These are phyloP conservation scores for Carnegiea gigantea DNA, from an alignment of 179 eudicot genomes.

Conservation along the genomic window DNA sequence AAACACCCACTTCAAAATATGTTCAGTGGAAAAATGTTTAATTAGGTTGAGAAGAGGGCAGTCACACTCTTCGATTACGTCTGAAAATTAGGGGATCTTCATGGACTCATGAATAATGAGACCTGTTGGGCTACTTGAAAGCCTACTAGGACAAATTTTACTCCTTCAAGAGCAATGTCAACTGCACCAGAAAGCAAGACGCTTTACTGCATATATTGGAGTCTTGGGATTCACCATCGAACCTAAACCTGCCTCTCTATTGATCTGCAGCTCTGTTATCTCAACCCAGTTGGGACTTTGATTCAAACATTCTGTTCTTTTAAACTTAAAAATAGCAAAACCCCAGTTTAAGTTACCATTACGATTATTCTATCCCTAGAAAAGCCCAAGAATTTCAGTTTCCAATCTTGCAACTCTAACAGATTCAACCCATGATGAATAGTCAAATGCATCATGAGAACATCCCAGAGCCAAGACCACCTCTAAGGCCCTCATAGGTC, in stretches of 20 bases:
- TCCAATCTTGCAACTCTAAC: not conserved
- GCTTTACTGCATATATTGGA: not conserved
- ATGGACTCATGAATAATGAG: not conserved
- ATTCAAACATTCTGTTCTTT: not conserved
- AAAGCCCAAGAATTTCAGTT: not conserved
- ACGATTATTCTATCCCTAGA: not conserved
- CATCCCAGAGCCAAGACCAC: not conserved
- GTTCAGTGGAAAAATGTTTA: not conserved
- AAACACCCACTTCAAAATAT: not conserved
- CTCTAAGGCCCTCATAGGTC: not conserved
- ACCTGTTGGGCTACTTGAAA: not conserved
- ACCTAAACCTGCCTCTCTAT: not conserved
- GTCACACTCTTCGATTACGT: not conserved
- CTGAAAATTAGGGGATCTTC: not conserved
- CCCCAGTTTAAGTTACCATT: not conserved
- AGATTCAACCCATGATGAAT: not conserved
- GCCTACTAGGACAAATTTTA: not conserved
- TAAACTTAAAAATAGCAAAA: not conserved
- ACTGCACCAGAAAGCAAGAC: not conserved
- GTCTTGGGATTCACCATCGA: not conserved
- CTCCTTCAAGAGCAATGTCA: not conserved
- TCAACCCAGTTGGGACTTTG: not conserved
- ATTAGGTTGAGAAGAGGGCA: not conserved
- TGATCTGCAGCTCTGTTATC: not conserved
- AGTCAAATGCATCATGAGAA: not conserved